Conservation (phyloP, 75 land plant genomes). For the Pinus taeda region DNA sequence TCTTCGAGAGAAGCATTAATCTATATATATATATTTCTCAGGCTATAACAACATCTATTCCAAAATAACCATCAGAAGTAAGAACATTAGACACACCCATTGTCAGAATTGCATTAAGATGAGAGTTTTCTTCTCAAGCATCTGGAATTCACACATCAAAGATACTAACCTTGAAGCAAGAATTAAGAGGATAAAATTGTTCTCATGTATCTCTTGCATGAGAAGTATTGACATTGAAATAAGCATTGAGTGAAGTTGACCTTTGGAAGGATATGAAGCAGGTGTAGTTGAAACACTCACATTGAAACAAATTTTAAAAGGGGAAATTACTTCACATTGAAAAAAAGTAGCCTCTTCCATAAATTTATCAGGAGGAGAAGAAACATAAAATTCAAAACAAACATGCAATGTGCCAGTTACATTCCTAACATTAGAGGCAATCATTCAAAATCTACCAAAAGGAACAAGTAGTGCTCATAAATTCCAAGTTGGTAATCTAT, state of each 20-base stretch:
- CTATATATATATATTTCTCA: not conserved
- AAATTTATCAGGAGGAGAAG: not conserved
- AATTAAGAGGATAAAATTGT: not conserved
- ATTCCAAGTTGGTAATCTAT: no score
- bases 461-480: slow-evolving; percentile 2
- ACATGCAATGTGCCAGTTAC: not conserved
- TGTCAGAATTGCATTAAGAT: not conserved
- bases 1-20: not conserved
- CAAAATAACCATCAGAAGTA: not conserved
- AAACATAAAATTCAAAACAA: not conserved
- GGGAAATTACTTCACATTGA: not conserved
- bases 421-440: not conserved
- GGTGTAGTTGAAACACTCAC: not conserved
- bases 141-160: not conserved
- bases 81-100: not conserved
- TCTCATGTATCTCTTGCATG: not conserved
- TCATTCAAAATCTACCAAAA: not conserved
- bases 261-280: not conserved
- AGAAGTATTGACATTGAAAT: not conserved
- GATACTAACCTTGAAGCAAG: not conserved
- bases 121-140: slow-evolving; percentile 1
- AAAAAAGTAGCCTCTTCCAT: not conserved
- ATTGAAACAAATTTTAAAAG: slow-evolving; percentile 1
- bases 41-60: not conserved
- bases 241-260: slow-evolving; percentile 5